Evolutionary conservation across 352 stramenopile species (phyloP).

Genomic region (Phytophthora pinifolia): DNA sequence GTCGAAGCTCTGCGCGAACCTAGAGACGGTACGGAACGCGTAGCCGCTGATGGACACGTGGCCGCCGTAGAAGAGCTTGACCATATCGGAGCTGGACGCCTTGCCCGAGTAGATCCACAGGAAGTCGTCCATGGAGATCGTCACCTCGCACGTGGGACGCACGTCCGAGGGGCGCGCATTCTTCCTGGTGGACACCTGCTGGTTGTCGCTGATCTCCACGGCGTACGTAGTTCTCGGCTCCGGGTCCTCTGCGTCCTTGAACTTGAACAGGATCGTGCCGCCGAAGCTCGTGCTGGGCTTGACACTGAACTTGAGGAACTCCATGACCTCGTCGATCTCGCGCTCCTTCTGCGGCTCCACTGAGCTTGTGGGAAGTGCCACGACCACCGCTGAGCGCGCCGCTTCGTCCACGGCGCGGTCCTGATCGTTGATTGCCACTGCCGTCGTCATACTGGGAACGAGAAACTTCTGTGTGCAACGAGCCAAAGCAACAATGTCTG

Average conservation of each 20-base stretch:
- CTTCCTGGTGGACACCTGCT: conserved; percentile 56
- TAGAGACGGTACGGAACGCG: conserved; percentile 77
- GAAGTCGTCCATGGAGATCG: conserved; percentile 87
- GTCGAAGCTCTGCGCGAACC: conserved; percentile 85
- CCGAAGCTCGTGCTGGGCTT: conserved; percentile 70
- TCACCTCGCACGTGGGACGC: conserved; percentile 71
- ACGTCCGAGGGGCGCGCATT: conserved; percentile 47
- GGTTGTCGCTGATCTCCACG: conserved; percentile 54
- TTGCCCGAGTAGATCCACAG: conserved; percentile 88
- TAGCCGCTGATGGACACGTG: conserved; percentile 79
- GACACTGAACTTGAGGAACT: conserved; percentile 84
- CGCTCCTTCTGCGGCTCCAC: conserved; percentile 39
- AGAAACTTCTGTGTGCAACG: background rate
- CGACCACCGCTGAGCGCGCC: background rate
- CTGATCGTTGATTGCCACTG: conserved; percentile 17
- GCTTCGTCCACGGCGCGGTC: conserved; percentile 9
- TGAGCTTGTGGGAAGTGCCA: background rate
- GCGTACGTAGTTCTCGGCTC: conserved; percentile 63
- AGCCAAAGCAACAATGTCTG: conserved; percentile 23
- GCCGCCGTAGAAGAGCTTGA: conserved; percentile 82
- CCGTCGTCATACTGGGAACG: conserved; percentile 3
- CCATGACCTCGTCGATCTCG: conserved; percentile 89
- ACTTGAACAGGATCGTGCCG: conserved; percentile 87
- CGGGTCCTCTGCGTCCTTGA: conserved; percentile 42
- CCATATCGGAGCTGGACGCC: conserved; percentile 68